Base-by-base conservation (phyloP, 2,329 filamentous ascomycete genomes). In the Aspergillus niger region DNA sequence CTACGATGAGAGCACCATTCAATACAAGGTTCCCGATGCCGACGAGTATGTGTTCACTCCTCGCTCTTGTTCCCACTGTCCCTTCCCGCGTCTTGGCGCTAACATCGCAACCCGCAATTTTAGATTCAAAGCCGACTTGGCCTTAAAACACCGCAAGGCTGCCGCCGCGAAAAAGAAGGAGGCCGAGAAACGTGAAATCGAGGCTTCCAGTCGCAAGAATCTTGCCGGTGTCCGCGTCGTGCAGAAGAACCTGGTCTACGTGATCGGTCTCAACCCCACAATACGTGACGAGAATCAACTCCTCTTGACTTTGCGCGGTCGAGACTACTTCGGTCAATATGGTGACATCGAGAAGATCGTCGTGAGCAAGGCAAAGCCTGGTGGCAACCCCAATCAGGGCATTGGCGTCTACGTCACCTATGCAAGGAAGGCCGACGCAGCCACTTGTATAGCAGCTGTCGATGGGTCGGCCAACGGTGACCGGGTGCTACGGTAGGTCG, bases 401-500 rank as follows among this genome's bases (percentile, higher is more conserved):
- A 89, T 99, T 5, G 95, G 95, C 50, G 94, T 99, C 54, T 99
- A 99, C 72, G 95, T 99, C n/a, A 99, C 95, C 0, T 99, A 97
- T 74, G 90, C 95, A 67, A 89, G 86, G 65, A 96, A 96, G 74
- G 88, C 92, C 66, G 95, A 98, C 77, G 95, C 95, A 15, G 89
- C 89, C 43, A 87, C 86, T 39, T 99, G 95, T 75, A 99, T 99
- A 64, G 85, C 88, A 58, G 92, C 92, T 39, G 95, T 99, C 5
- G 92, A 99, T 75, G 92, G 93, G 36, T 96, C 93, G 2, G 86
- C 90, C 63, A 98, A 99, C 71, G 92, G 91, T 55, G 95, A 98
- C 64, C 84, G 94, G 54, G 84, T 91, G 13, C 79, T 99, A 20
- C 89, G 91, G 81, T 93, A 86, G 3, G 88, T 87, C 71, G 78